A percentile compares a stretch with the other conserved stretches of the same genome.
Conservation (phyloP, 1,139 yeast genomes). For the Kurtzmaniella quercitrusa region DNA sequence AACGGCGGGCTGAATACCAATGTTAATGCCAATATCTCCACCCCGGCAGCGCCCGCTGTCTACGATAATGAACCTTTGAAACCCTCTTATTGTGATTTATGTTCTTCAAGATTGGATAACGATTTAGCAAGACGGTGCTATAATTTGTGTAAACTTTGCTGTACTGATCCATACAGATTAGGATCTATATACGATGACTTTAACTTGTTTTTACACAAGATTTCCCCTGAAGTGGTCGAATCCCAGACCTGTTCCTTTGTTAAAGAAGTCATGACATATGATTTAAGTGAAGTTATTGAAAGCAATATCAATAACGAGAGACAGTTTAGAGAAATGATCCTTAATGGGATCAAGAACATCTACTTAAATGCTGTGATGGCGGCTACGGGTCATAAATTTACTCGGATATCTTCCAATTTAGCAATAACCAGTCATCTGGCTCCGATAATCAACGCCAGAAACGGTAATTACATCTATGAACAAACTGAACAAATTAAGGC, state of each 20-base stretch:
- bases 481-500: constrained; percentile 6
- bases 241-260: constrained; percentile 23
- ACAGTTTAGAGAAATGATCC: constrained; percentile 33
- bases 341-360: constrained; percentile 32
- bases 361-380: constrained; percentile 42
- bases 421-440: constrained; percentile 11
- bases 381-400: constrained; percentile 26
- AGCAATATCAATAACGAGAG: constrained; percentile 24
- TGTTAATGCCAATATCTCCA: neutral
- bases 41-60: neutral
- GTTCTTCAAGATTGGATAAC: constrained; percentile 18
- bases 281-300: constrained; percentile 27
- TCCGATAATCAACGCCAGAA: constrained; percentile 4
- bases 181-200: constrained; percentile 35
- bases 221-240: constrained; percentile 12
- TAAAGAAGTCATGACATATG: constrained; percentile 29
- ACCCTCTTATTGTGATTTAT: constrained; percentile 24
- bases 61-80: constrained; percentile 5
- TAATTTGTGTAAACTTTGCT: constrained; percentile 25
- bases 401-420: constrained; percentile 31
- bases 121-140: constrained; percentile 22
- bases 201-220: constrained; percentile 28
- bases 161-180: constrained; percentile 29
- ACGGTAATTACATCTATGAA: constrained; percentile 4
- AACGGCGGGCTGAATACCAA: too few species aligned